phyloP scores from a whole-genome alignment of 2,329 filamentous ascomycete species.

The Rhexocercosporidium sp. region DNA sequence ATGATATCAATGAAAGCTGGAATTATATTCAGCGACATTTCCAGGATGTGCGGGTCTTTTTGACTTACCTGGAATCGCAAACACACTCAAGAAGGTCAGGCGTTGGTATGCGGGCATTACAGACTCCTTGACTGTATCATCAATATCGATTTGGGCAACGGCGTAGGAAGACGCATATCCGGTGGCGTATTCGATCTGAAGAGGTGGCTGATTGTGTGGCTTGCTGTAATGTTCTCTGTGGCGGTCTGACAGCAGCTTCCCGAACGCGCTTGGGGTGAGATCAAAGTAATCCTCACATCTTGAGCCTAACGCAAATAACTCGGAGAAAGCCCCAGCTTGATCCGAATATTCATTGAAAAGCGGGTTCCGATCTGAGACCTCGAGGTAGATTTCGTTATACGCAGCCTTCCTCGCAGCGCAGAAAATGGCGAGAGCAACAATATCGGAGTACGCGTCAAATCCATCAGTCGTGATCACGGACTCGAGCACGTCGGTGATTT shows the following conservation, averaged over 20 bases:
- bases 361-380: conserved; percentile 14
- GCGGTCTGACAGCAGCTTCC: conserved; percentile 13
- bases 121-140: background rate
- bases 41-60: too few species aligned
- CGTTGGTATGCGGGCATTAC: conserved; percentile 14
- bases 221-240: conserved; percentile 15
- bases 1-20: conserved; percentile 15
- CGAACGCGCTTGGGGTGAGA: conserved; percentile 14
- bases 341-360: conserved; percentile 17
- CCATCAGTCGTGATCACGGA: conserved; percentile 9
- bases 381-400: conserved; percentile 15
- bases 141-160: conserved; percentile 14
- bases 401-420: conserved; percentile 13
- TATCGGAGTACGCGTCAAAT: conserved; percentile 14
- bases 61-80: conserved; percentile 9
- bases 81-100: conserved; percentile 12
- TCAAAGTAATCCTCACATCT: conserved; percentile 17
- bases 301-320: conserved; percentile 12
- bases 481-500: conserved; percentile 13
- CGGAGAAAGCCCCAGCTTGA: conserved; percentile 12
- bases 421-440: conserved; percentile 12
- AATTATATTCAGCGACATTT: background rate
- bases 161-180: conserved; percentile 11
- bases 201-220: conserved; percentile 13
- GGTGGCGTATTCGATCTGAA: conserved; percentile 11